Percentiles rank a stretch among this genome's conserved stretches.
These are phyloP conservation scores for Fusarium pseudograminearum DNA, from an alignment of 2,329 filamentous ascomycete species.

Conservation along the genomic window DNA sequence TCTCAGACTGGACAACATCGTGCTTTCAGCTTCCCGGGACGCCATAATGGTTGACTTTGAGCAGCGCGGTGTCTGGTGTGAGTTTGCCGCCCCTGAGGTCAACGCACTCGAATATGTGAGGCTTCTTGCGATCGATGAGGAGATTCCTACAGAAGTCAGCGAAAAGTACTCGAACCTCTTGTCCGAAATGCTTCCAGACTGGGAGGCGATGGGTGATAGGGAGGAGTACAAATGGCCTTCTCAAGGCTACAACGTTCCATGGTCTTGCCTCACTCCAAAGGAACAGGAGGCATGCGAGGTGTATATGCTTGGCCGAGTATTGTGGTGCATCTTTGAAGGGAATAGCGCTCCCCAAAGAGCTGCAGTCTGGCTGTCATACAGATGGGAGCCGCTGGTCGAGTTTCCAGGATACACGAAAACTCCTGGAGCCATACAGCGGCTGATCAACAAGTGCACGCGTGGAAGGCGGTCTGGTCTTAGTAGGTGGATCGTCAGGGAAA, in stretches of 20 bases:
- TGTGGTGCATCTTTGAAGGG: constrained; percentile 74
- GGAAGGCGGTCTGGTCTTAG: constrained; percentile 61
- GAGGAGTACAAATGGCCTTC: constrained; percentile 63
- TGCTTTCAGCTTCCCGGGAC: constrained; percentile 61
- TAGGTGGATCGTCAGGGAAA: constrained; percentile 58
- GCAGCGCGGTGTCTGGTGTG: constrained; percentile 72
- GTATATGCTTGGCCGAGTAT: constrained; percentile 71
- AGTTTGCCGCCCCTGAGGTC: constrained; percentile 71
- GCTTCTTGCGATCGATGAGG: constrained; percentile 64
- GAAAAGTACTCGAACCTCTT: constrained; percentile 58
- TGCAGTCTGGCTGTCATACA: constrained; percentile 70
- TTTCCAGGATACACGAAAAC: constrained; percentile 66
- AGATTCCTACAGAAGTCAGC: constrained; percentile 56
- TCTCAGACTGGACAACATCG: constrained; percentile 70
- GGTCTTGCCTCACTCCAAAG: constrained; percentile 62
- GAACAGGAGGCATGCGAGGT: constrained; percentile 71
- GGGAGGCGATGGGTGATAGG: constrained; percentile 55
- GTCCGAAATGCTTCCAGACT: constrained; percentile 59
- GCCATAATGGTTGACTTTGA: constrained; percentile 72
- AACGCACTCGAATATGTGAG: constrained; percentile 70
- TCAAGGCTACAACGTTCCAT: constrained; percentile 67
- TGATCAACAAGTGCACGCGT: constrained; percentile 66
- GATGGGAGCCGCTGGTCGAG: constrained; percentile 66
- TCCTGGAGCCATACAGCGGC: constrained; percentile 57
- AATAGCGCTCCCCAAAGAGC: constrained; percentile 68